A percentile compares a stretch with the other conserved stretches of the same genome.
Conservation (phyloP, 306 rosid genomes). For the Acacia crassicarpa region DNA sequence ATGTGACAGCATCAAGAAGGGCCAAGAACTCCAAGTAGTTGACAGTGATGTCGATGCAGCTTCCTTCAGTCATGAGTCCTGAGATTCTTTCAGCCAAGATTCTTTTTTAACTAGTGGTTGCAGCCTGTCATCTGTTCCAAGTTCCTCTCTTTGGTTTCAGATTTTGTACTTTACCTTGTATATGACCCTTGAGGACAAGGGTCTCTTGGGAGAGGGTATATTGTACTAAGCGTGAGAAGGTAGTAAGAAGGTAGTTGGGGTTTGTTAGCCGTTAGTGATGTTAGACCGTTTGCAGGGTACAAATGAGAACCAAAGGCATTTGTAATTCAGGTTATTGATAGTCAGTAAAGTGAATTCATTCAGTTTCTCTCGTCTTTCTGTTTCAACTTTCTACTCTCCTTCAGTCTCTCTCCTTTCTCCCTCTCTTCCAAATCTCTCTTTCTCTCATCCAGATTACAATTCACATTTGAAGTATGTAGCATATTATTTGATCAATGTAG, state of each 20-base stretch:
- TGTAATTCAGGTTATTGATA: not conserved
- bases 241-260: not conserved
- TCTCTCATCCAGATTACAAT: not conserved
- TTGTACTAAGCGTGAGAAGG: not conserved
- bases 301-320: not conserved
- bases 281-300: not conserved
- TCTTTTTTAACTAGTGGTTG: not conserved
- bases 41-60: not conserved
- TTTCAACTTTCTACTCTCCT: not conserved
- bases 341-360: not conserved
- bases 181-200: not conserved
- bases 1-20: not conserved
- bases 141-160: not conserved
- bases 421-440: not conserved
- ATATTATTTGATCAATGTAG: not conserved
- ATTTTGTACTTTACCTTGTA: not conserved
- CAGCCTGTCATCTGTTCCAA: not conserved
- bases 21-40: not conserved
- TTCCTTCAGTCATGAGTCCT: not conserved
- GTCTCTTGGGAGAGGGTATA: not conserved
- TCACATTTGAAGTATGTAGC: not conserved
- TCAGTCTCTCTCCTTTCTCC: not conserved
- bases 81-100: not conserved
- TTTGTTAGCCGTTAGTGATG: not conserved
- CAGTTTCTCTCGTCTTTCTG: not conserved